Evolutionary conservation across 1,284 basidiomycete genomes (phyloP), one percentile per base, ranked within the genome.

Genomic region (Ustilago tritici): DNA sequence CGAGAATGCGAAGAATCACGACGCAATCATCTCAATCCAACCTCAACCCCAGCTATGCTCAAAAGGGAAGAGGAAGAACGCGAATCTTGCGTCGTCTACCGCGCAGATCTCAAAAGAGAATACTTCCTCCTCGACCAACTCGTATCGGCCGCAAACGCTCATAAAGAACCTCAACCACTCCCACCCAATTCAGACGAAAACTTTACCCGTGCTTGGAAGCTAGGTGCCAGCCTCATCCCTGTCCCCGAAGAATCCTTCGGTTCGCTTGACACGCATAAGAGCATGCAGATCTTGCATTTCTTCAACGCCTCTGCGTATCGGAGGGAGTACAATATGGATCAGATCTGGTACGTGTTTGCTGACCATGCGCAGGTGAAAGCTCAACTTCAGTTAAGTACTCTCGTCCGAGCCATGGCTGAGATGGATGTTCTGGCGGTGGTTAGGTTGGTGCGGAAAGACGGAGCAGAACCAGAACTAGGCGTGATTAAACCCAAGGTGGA

Each of bases 271-370:
- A 93, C 94, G 1, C 89, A 88, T 81, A 92, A 92, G 81, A 94
- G 95, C 0, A 92, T 98, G 43, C 94, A 97, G 67, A 91, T 98
- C 50, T 90, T 93, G 73, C 92, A 92, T 0, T 96, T 98, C 88
- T 92, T 95, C 86, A 89, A 89, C 1, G 85, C 85, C 28, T 88
- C 58, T 35, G 65, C 70, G 14, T 82, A 81, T 61, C 60, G 82
- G 6, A 76, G 83, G 46, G 93, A 95, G 77, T 90, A 91, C 61
- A 88, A 91, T 32, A 92, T 98, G 89, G 91, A 93, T 41, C 95
- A 99, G 87, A 89, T 95, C 31, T 91, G 92, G 69, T 96, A 95
- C 83, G 88, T 98, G 40, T 95, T 92, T 90, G 93, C 92, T 0
- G 92, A 94, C 72, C 89, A 91, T 1, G 86, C 87, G 1, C 90